Evolutionary conservation across 768 basidiomycete species (phyloP), one percentile per base, ranked within the genome.

Genomic region (Termitomyces sp.): DNA sequence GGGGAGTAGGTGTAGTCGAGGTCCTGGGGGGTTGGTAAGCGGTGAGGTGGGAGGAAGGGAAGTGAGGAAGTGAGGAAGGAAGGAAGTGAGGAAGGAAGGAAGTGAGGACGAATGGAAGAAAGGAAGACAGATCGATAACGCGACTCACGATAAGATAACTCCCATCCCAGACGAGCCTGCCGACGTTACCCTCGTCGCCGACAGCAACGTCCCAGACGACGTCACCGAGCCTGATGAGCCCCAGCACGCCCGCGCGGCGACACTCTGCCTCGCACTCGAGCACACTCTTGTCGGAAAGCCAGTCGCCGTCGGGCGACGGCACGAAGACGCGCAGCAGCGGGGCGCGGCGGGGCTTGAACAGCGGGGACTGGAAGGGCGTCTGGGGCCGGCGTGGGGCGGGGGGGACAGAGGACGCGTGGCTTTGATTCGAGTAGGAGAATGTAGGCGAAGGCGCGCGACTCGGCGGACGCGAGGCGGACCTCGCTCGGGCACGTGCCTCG

Each of bases 151-250:
- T 84, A 7, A 94, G 77, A 72, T 92, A 94, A 59, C 82, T 84
- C n/a, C 92, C 92, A 67, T 93, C 92, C 91, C 91, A 94, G 9
- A 92, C 77, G 69, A 93, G 67, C 61, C 88, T 74, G n/a, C 92
- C 92, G 7, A 86, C 78, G 68, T 94, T 93, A 1, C 86, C 89
- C 67, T 94, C 91, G 66, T 93, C 91, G 9, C 88, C 87, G 1
- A 90, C 88, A 5, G 91, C 92, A 14, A 86, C 77, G 64, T 94
- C 92, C 90, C 92, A 94, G 14, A 94, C 83, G 0, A 93, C 84
- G 68, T 94, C 92, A 1, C 92, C 92, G 29, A 84, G 75, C 48
- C 87, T 77, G 69, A 94, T 69, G 46, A 90, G 69, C 43, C 76
- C 75, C 63, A 77, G 61, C 36, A 92, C 79, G 1, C 86, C 88